Conservation (phyloP, 75 land plant species). For the Cupressus sempervirens region DNA sequence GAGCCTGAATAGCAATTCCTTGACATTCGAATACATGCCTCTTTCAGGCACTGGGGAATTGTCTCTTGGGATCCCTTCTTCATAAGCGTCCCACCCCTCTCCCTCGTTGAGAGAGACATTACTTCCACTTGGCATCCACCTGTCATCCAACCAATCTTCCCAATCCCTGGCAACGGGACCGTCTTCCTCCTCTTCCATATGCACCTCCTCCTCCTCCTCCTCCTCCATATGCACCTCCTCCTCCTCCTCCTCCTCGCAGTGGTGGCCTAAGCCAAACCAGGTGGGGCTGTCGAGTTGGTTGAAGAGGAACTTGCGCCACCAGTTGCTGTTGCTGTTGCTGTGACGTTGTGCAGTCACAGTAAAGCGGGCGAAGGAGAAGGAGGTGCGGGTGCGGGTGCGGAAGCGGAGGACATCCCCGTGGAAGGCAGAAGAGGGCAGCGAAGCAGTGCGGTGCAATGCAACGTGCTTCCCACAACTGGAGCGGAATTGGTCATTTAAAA, state of each 20-base stretch:
- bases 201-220: conserved; percentile 17
- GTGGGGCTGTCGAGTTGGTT: conserved; percentile 27
- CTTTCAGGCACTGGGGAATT: conserved; percentile 32
- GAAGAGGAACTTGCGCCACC: conserved; percentile 61
- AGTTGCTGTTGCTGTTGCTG: conserved; percentile 30
- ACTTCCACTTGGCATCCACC: conserved; percentile 8
- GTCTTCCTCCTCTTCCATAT: conserved; percentile 55
- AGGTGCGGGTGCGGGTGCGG: conserved; percentile 1
- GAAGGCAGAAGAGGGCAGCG: background rate
- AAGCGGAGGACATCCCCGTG: background rate
- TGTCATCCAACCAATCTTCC: conserved; percentile 93
- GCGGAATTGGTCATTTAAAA: conserved; percentile 9
- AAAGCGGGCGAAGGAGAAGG: background rate
- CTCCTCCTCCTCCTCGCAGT: conserved; percentile 7
- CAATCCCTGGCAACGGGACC: conserved; percentile 76
- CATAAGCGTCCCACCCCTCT: conserved; percentile 14
- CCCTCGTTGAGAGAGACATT: conserved; percentile 8
- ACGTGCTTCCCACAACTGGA: background rate
- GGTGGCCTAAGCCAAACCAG: conserved; percentile 34
- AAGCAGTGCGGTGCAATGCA: background rate
- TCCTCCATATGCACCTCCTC: conserved; percentile 11
- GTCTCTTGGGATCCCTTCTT: conserved; percentile 27
- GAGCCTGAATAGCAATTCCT: conserved; percentile 37
- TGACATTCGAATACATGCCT: conserved; percentile 45
- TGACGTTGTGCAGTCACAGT: conserved; percentile 23